These are phyloP conservation scores for Hanseniaspora guilliermondii DNA, from an alignment of 805 yeast species.

Conservation along the genomic window DNA sequence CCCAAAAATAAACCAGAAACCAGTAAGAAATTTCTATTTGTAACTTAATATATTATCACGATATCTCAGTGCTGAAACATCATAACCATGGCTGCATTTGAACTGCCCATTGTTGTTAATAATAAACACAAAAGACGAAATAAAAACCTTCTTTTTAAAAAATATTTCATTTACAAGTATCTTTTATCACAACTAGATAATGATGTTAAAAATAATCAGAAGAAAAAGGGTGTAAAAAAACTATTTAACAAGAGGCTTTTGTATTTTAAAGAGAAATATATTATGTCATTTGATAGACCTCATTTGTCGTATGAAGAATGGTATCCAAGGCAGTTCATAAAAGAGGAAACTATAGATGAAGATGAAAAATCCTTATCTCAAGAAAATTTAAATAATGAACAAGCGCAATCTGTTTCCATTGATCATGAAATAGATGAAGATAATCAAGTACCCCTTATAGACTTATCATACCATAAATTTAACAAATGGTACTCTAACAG, in stretches of 20 bases:
- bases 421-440: neutral
- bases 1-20: too few species aligned
- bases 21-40: too few species aligned
- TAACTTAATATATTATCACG: neutral
- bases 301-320: conserved; percentile 25
- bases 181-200: neutral
- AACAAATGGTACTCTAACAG: neutral
- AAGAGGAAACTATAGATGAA: neutral
- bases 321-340: conserved; percentile 15
- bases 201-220: neutral
- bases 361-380: neutral
- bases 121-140: conserved; percentile 9
- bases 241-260: neutral
- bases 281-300: conserved; percentile 24
- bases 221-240: neutral
- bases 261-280: conserved; percentile 19
- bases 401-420: too few species aligned
- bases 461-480: neutral
- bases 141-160: conserved; percentile 7
- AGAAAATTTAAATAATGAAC: neutral
- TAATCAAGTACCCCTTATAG: neutral
- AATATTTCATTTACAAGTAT: conserved; percentile 2
- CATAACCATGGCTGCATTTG: conserved; percentile 8
- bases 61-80: neutral
- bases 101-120: conserved; percentile 14